Evolutionary conservation across 2,329 filamentous ascomycete genomes (phyloP).

Genomic region (Talaromyces sp.): DNA sequence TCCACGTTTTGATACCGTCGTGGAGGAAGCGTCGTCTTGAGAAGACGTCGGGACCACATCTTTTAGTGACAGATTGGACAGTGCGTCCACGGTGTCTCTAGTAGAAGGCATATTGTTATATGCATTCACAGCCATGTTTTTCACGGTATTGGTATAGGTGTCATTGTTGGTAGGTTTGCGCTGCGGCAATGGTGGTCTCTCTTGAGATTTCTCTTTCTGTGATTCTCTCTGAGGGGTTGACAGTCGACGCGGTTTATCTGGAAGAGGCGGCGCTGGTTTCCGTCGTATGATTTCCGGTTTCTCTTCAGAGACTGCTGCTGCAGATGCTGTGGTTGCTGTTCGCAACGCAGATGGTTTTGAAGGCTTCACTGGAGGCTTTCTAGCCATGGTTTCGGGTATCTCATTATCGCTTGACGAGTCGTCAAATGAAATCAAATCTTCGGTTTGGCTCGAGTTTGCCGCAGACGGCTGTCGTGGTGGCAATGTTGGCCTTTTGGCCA

Average conservation of each 20-base stretch:
- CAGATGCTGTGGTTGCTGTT: constrained; percentile 22
- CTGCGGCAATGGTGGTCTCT: constrained; percentile 21
- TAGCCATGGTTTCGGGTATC: constrained; percentile 14
- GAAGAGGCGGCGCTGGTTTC: constrained; percentile 33
- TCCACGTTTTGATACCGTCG: constrained; percentile 18
- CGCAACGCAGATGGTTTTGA: constrained; percentile 40
- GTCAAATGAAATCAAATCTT: constrained; percentile 20
- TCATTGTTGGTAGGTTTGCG: constrained; percentile 12
- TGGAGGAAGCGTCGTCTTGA: not conserved
- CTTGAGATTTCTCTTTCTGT: constrained; percentile 13
- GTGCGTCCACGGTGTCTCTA: constrained; percentile 11
- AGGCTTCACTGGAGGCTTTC: constrained; percentile 37
- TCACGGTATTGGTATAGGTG: constrained; percentile 14
- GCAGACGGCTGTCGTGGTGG: constrained; percentile 33
- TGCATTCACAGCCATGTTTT: constrained; percentile 14
- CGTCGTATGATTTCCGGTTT: constrained; percentile 22
- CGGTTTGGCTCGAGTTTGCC: constrained; percentile 12
- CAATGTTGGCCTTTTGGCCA: constrained; percentile 30
- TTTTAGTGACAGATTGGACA: constrained; percentile 8
- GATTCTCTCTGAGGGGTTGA: constrained; percentile 13
- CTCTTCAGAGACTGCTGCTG: constrained; percentile 14
- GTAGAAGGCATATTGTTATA: constrained; percentile 17
- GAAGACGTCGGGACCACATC: not conserved
- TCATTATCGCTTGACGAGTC: constrained; percentile 25
- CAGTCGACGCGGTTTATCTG: constrained; percentile 27